These are phyloP conservation scores for Erythrobasidium hasegawianum DNA, from an alignment of 1,284 basidiomycete genomes.

Conservation along the genomic window DNA sequence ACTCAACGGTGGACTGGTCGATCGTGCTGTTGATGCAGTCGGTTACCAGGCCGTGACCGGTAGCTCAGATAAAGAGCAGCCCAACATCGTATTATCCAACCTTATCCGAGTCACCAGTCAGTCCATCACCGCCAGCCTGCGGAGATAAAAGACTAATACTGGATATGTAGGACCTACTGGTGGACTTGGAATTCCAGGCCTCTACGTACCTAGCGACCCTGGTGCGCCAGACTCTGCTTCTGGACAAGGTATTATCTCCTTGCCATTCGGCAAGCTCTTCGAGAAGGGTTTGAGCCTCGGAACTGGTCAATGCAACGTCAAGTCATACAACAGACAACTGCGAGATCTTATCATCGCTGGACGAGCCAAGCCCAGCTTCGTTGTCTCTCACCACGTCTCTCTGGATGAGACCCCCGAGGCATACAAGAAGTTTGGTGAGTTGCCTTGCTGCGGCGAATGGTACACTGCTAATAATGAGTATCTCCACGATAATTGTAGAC, in stretches of 20 bases:
- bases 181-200: slow-evolving; percentile 57
- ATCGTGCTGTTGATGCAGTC: slow-evolving; percentile 52
- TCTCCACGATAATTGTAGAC: no score
- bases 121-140: no score
- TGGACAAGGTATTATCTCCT: slow-evolving; percentile 50
- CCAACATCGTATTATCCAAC: slow-evolving; percentile 56
- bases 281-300: slow-evolving; percentile 57
- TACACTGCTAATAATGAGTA: no score
- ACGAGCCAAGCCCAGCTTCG: slow-evolving; percentile 12
- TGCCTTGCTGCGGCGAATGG: no score
- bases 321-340: slow-evolving; percentile 57
- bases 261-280: slow-evolving; percentile 53
- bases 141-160: no score
- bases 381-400: slow-evolving; percentile 54
- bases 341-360: slow-evolving; percentile 55
- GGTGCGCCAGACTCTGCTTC: slow-evolving; percentile 57
- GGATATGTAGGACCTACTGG: slow-evolving; percentile 52
- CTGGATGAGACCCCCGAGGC: slow-evolving; percentile 55
- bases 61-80: slow-evolving; percentile 58
- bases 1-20: slow-evolving; percentile 51
- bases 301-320: slow-evolving; percentile 59
- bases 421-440: slow-evolving; percentile 52
- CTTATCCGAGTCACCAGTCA: slow-evolving; percentile 54
- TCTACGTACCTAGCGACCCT: slow-evolving; percentile 55
- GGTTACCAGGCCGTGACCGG: slow-evolving; percentile 56